Conservation (phyloP, 257 asterid genomes). For the Solanum pinnatisectum region DNA sequence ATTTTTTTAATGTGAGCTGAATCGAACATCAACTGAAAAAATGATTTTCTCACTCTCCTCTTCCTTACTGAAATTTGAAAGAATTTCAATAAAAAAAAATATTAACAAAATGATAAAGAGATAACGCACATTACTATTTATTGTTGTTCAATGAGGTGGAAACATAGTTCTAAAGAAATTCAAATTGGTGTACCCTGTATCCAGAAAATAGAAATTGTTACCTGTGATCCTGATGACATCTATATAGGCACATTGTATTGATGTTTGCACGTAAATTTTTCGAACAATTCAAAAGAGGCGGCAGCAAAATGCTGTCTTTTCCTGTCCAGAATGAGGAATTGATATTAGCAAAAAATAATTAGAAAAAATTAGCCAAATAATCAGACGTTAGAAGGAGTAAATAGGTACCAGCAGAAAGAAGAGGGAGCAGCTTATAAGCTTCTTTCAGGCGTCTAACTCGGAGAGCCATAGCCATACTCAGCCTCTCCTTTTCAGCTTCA, state of each 20-base stretch:
- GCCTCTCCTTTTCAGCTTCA: background rate
- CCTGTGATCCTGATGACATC: slow-evolving; percentile 31
- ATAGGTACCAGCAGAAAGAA: slow-evolving; percentile 28
- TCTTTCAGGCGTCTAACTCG: slow-evolving; percentile 36
- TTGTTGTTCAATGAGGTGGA: background rate
- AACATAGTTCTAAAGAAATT: background rate
- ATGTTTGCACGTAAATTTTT: slow-evolving; percentile 4
- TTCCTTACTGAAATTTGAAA: background rate
- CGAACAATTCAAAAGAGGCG: slow-evolving; percentile 14
- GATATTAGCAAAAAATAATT: background rate
- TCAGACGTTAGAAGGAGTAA: background rate
- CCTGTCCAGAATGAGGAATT: slow-evolving; percentile 8
- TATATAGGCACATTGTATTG: slow-evolving; percentile 6
- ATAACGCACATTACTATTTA: background rate
- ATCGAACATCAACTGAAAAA: background rate
- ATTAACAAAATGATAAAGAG: background rate
- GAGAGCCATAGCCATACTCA: slow-evolving; percentile 20
- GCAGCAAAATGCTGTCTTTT: slow-evolving; percentile 10
- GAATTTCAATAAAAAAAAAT: background rate
- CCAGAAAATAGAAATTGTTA: slow-evolving; percentile 8
- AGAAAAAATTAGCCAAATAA: background rate
- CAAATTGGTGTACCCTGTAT: background rate
- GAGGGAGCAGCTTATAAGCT: slow-evolving; percentile 19
- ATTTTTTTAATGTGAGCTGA: background rate
- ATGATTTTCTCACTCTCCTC: background rate